phyloP scores from a whole-genome alignment of 2,329 filamentous ascomycete genomes.

The Fusarium sp. region DNA sequence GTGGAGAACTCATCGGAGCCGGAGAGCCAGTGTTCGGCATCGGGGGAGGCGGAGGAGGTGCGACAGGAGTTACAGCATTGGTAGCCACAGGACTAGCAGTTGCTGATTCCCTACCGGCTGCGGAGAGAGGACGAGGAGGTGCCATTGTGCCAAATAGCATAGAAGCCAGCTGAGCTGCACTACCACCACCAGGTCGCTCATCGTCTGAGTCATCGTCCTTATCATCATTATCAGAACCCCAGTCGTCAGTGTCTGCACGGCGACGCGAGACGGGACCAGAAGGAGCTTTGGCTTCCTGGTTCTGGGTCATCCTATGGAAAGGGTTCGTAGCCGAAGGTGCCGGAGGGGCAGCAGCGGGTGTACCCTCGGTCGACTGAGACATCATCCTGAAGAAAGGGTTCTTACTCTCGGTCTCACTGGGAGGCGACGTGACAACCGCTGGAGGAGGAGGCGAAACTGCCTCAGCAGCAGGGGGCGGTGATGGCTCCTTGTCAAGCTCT shows the following conservation, averaged over 20 bases:
- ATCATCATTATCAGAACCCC: conserved; percentile 77
- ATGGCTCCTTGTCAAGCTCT: conserved; percentile 61
- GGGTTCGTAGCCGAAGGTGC: conserved; percentile 76
- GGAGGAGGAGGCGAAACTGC: conserved; percentile 55
- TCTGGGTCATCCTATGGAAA: conserved; percentile 85
- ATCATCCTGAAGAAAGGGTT: conserved; percentile 96
- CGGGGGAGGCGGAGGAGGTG: conserved; percentile 48
- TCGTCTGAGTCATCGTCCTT: conserved; percentile 67
- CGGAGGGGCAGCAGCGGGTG: conserved; percentile 51
- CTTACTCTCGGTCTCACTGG: conserved; percentile 78
- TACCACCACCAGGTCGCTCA: conserved; percentile 79
- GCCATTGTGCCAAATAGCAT: conserved; percentile 98
- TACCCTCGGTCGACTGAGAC: conserved; percentile 69
- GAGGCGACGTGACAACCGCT: conserved; percentile 60
- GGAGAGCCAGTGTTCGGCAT: conserved; percentile 43
- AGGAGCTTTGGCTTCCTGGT: conserved; percentile 65
- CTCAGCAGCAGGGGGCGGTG: conserved; percentile 53
- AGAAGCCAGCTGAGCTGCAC: conserved; percentile 89
- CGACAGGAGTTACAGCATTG: conserved; percentile 52
- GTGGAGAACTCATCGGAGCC: conserved; percentile 38
- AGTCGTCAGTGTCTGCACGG: conserved; percentile 71
- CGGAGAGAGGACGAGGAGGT: conserved; percentile 86
- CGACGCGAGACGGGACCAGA: conserved; percentile 61
- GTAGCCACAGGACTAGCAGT: conserved; percentile 50
- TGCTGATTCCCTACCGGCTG: conserved; percentile 74